Conservation (phyloP, 2,329 filamentous ascomycete species). For the Pseudocercospora pini-densiflorae region DNA sequence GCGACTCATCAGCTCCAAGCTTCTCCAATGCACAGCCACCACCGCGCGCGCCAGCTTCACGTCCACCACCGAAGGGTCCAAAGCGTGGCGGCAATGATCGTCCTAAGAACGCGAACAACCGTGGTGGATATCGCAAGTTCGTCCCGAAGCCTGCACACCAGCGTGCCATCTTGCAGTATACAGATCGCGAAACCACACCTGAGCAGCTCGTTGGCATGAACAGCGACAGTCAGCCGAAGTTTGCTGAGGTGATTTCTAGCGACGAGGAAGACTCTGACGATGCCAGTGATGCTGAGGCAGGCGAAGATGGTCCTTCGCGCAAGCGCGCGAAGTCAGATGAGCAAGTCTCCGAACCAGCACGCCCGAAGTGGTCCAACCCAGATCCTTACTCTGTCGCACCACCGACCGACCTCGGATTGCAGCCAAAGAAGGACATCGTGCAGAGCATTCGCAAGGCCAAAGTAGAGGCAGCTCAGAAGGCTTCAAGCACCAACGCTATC, state of each 20-base stretch:
- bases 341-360: constrained; percentile 39
- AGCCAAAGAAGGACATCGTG: constrained; percentile 84
- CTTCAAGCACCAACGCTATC: constrained; percentile 41
- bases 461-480: constrained; percentile 64
- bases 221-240: constrained; percentile 44
- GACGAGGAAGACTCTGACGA: constrained; percentile 41
- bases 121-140: constrained; percentile 16
- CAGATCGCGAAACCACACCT: constrained; percentile 46
- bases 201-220: constrained; percentile 53
- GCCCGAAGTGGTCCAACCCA: constrained; percentile 91
- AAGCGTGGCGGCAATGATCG: constrained; percentile 16
- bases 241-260: constrained; percentile 49
- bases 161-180: constrained; percentile 48
- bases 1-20: constrained; percentile 21
- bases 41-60: constrained; percentile 15
- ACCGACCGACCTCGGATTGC: constrained; percentile 71
- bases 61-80: not conserved
- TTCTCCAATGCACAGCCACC: constrained; percentile 29
- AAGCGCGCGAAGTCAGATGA: constrained; percentile 36
- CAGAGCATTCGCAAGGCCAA: constrained; percentile 91
- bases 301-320: constrained; percentile 32
- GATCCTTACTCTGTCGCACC: constrained; percentile 91
- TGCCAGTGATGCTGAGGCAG: constrained; percentile 27
- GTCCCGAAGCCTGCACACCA: constrained; percentile 45
- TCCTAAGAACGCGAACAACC: constrained; percentile 4